Base-by-base conservation (phyloP, 441 rosid genomes). In the Erodium trifolium region DNA sequence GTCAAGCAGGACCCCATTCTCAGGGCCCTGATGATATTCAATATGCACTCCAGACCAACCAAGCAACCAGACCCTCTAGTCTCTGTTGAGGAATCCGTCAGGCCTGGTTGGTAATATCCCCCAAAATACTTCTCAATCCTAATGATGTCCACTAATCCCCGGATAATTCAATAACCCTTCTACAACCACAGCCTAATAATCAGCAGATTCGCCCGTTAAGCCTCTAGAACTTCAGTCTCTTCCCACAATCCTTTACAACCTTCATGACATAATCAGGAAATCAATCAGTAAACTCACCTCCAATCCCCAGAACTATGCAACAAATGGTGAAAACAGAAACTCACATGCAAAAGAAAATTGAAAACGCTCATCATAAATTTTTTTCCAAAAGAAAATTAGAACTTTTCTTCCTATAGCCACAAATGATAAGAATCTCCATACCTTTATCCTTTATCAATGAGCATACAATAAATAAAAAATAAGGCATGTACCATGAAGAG, bases 1-100 rank as follows among this genome's bases (percentile, higher is more conserved):
- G 96, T 88, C 74, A 94, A 85, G 92, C 99, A 94, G 98, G 98
- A 94, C 88, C 99, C 99, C 99, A 94, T 94, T 81, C 85, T 87
- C 13, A 94, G 97, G 97, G 99, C 97, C 92, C 99, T 91, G 93
- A 92, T 80, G 60, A 94, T 86, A 79, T 80, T 78, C 63, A 92
- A 71, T 76, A 94, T 65, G 94, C 99, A 94, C 82, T 94, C 99
- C 96, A 94, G 97, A 86, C 87, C 96, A 83, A 82, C 96, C 81
- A 77, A 68, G 73, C 82, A 87, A 67, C 81, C 77, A 78, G 73
- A 71, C 77, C 92, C 85, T 65, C 85, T 76, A 70, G 78, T 82
- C 75, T 82, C 92, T 55, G 82, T 71, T 41, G 92, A 75, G 16
- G 85, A 77, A 87, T 85, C 92, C 91, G 83, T 83, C 76, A 79